A percentile compares a stretch with the other conserved stretches of the same genome.
Evolutionary conservation across 2,329 filamentous ascomycete genomes (phyloP).

Genomic region (Fusarium sp.): DNA sequence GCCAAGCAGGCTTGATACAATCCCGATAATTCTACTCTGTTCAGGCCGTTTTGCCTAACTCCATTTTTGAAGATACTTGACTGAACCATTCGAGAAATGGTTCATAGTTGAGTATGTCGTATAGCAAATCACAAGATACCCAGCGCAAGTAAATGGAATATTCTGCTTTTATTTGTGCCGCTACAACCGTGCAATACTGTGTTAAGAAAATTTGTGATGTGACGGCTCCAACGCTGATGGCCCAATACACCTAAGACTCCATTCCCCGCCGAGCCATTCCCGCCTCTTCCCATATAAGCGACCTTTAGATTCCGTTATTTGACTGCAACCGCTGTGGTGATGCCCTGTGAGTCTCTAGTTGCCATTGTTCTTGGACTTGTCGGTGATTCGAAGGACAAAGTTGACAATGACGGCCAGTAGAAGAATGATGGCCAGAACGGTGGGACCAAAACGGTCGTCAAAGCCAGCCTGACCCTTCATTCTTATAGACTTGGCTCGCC

Average conservation of each 20-base stretch:
- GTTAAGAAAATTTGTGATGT: slow-evolving; percentile 22
- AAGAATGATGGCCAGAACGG: slow-evolving; percentile 85
- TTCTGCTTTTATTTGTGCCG: slow-evolving; percentile 27
- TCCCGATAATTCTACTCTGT: neutral
- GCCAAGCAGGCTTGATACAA: slow-evolving; percentile 31
- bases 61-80: neutral
- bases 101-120: neutral
- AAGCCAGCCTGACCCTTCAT: slow-evolving; percentile 93
- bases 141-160: slow-evolving; percentile 13
- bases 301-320: neutral
- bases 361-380: slow-evolving; percentile 51
- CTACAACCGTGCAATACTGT: slow-evolving; percentile 26
- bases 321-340: neutral
- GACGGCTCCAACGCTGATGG: slow-evolving; percentile 35
- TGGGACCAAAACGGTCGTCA: slow-evolving; percentile 94
- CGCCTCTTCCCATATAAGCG: neutral
- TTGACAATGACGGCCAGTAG: slow-evolving; percentile 93
- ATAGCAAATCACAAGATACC: slow-evolving; percentile 31
- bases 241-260: slow-evolving; percentile 13
- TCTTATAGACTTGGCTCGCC: slow-evolving; percentile 92
- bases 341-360: slow-evolving; percentile 9
- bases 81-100: neutral
- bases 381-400: slow-evolving; percentile 81
- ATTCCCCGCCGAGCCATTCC: neutral
- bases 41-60: neutral